Conservation (phyloP, 1,139 yeast genomes). For the Candida sanyaensis region DNA sequence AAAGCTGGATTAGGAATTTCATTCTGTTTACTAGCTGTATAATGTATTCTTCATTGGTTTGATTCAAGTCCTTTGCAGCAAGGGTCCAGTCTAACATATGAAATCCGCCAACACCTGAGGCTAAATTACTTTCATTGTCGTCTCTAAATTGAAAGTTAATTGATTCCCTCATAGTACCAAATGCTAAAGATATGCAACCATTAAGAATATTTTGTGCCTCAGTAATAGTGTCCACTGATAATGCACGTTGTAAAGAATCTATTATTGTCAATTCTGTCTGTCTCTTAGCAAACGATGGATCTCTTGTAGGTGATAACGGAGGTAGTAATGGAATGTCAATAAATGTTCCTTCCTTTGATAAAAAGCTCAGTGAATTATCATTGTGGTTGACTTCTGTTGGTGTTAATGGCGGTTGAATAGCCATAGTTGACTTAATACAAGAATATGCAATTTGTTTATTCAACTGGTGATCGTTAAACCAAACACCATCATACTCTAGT, state of each 20-base stretch:
- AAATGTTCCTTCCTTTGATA: slow-evolving; percentile 2
- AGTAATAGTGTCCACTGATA: neutral
- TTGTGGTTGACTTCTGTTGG: slow-evolving; percentile 7
- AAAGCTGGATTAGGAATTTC: neutral
- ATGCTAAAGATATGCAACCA: slow-evolving; percentile 13
- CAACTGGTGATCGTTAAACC: slow-evolving; percentile 7
- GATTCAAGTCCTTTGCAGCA: neutral
- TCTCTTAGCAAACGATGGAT: slow-evolving; percentile 30
- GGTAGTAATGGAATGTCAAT: slow-evolving; percentile 26
- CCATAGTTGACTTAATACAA: neutral
- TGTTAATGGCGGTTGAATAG: slow-evolving; percentile 4
- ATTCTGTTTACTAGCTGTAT: slow-evolving; percentile 7
- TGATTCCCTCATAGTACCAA: slow-evolving; percentile 9
- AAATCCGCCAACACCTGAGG: neutral
- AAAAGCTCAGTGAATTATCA: neutral
- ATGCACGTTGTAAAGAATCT: slow-evolving; percentile 17
- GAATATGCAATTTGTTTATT: neutral
- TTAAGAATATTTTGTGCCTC: slow-evolving; percentile 10
- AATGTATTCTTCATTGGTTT: slow-evolving; percentile 7
- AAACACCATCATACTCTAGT: slow-evolving; percentile 9
- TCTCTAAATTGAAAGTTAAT: neutral
- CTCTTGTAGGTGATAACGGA: slow-evolving; percentile 31
- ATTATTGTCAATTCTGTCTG: slow-evolving; percentile 33
- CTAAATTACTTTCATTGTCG: neutral
- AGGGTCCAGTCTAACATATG: neutral